These are phyloP conservation scores for Penicillium turbatum DNA, from an alignment of 495 filamentous ascomycete genomes.

Conservation along the genomic window DNA sequence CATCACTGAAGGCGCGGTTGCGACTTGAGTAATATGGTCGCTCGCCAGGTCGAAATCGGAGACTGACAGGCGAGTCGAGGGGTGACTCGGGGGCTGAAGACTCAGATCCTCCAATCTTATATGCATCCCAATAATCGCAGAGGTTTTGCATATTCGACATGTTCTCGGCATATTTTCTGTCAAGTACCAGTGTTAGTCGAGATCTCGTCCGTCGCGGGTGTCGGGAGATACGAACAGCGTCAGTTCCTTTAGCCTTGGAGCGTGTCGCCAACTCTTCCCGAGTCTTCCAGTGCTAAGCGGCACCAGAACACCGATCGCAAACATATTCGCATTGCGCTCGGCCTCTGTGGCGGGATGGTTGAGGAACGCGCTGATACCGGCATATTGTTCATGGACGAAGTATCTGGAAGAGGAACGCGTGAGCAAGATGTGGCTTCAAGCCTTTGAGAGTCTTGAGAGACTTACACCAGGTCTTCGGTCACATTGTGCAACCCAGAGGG, in stretches of 20 bases:
- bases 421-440: neutral
- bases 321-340: constrained; percentile 84
- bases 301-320: constrained; percentile 84
- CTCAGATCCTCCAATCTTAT: constrained; percentile 51
- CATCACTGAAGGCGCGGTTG: constrained; percentile 42
- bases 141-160: constrained; percentile 54
- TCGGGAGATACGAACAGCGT: constrained; percentile 50
- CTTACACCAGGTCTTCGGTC: constrained; percentile 75
- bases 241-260: constrained; percentile 67
- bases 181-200: constrained; percentile 4
- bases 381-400: constrained; percentile 81
- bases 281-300: constrained; percentile 81
- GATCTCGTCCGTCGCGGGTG: neutral
- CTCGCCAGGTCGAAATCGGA: constrained; percentile 41
- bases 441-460: neutral
- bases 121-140: constrained; percentile 74
- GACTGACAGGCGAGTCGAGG: constrained; percentile 53
- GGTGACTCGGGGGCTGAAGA: constrained; percentile 38
- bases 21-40: constrained; percentile 27
- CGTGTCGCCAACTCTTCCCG: constrained; percentile 87
- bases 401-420: constrained; percentile 49
- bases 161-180: constrained; percentile 34
- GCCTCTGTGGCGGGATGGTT: constrained; percentile 73
- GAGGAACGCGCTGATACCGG: constrained; percentile 88
- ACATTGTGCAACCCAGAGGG: constrained; percentile 92